Conservation (phyloP, 1,284 basidiomycete species). For the Rhodotorula mucilaginosa region DNA sequence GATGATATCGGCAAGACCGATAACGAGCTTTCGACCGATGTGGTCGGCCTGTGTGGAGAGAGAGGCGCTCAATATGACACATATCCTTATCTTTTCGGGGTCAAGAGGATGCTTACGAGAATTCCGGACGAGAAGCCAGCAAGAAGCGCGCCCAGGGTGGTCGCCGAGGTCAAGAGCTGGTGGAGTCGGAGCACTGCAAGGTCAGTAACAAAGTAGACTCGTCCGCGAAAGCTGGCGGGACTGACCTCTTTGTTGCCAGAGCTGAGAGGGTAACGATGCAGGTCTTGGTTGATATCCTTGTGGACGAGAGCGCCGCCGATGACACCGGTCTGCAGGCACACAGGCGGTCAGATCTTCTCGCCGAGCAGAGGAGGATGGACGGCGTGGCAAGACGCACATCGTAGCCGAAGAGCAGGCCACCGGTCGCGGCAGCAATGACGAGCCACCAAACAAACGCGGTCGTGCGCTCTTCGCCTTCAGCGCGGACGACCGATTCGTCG, state of each 20-base stretch:
- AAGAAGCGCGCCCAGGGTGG: conserved; percentile 72
- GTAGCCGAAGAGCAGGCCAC: conserved; percentile 39
- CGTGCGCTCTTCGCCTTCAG: conserved; percentile 67
- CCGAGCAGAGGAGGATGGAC: neutral
- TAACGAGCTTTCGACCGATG: conserved; percentile 53
- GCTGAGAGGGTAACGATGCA: conserved; percentile 23
- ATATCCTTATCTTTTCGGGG: neutral
- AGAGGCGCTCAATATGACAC: neutral
- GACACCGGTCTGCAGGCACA: conserved; percentile 30
- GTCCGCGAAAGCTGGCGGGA: too few species aligned
- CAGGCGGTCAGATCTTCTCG: conserved; percentile 8
- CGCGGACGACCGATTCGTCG: conserved; percentile 59
- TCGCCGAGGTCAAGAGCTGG: conserved; percentile 60
- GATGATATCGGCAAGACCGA: conserved; percentile 68
- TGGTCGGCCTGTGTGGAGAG: conserved; percentile 16
- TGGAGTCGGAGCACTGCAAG: neutral
- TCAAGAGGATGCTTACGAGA: conserved; percentile 59
- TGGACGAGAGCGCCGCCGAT: conserved; percentile 41
- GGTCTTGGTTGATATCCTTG: conserved; percentile 29
- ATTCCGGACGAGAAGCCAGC: conserved; percentile 69
- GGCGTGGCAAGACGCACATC: conserved; percentile 34
- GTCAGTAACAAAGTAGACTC: neutral
- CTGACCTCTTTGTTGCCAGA: conserved; percentile 37
- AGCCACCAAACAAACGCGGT: conserved; percentile 70
- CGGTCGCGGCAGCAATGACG: conserved; percentile 49